phyloP scores from a whole-genome alignment of 208 protist species.

The Crithidia fasciculata region DNA sequence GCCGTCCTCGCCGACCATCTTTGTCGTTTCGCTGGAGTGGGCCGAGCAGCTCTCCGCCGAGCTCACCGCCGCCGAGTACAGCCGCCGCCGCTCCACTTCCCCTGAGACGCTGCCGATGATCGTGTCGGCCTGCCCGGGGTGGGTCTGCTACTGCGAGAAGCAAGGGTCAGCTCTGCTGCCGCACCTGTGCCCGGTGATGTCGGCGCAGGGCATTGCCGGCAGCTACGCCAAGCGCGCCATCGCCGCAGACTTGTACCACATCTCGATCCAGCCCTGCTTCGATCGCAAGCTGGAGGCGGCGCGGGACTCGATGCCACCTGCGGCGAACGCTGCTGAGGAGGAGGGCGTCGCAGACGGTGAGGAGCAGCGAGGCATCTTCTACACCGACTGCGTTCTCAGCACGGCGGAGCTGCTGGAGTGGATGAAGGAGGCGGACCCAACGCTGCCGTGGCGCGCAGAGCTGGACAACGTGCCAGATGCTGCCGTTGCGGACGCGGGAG shows the following conservation, averaged over 20 bases:
- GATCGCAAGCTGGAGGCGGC: constrained; percentile 99
- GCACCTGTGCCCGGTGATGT: constrained; percentile 94
- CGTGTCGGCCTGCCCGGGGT: constrained; percentile 96
- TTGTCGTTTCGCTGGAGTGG: constrained; percentile 86
- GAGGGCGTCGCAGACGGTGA: constrained; percentile 3
- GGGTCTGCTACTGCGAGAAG: constrained; percentile 99
- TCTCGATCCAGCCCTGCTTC: constrained; percentile 98
- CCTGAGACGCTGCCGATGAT: constrained; percentile 86
- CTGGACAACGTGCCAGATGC: constrained; percentile 32
- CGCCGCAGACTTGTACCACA: constrained; percentile 78
- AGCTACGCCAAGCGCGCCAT: constrained; percentile 85
- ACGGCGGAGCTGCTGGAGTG: constrained; percentile 92
- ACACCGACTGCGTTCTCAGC: constrained; percentile 97
- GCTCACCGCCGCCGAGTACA: constrained; percentile 86
- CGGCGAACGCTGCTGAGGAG: background rate
- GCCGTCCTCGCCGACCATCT: constrained; percentile 14
- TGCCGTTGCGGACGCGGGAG: background rate
- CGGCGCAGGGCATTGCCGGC: constrained; percentile 96
- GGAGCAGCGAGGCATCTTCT: constrained; percentile 36
- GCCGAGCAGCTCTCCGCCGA: constrained; percentile 77
- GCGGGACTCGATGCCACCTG: constrained; percentile 56
- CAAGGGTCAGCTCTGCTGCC: constrained; percentile 91
- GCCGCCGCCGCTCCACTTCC: constrained; percentile 1
- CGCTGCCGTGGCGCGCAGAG: constrained; percentile 48
- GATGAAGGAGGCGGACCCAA: constrained; percentile 68